Percentiles rank a stretch among this genome's conserved stretches.
Evolutionary conservation across 805 yeast species (phyloP).

Genomic region (Myxozyma kluyveri): DNA sequence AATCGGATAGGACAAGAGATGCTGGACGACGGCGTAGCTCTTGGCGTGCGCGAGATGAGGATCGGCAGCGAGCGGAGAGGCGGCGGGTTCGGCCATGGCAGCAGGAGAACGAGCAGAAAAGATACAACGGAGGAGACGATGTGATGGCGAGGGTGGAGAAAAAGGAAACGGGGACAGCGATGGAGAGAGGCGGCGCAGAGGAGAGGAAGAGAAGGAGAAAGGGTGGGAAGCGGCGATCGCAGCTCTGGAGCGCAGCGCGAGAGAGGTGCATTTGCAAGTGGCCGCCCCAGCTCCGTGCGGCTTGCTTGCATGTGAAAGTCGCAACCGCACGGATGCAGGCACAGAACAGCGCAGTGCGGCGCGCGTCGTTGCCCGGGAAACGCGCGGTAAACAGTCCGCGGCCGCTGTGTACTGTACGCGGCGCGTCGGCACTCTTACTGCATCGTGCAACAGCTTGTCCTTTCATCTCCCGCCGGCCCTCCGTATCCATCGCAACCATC

Average conservation of each 20-base stretch:
- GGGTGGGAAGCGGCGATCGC: background rate
- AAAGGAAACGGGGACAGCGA: background rate
- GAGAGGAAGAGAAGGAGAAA: background rate
- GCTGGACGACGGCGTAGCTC: constrained; percentile 24
- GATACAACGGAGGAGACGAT: background rate
- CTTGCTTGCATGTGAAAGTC: constrained; percentile 12
- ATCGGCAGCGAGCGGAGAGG: background rate
- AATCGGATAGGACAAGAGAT: constrained; percentile 25
- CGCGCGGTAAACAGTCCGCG: background rate
- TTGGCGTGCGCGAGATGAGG: background rate
- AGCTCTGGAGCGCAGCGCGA: background rate
- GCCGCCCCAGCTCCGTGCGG: background rate
- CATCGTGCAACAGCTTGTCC: no score
- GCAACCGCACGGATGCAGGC: background rate
- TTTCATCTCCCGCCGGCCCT: no score
- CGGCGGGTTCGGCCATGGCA: constrained; percentile 6
- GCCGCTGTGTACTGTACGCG: background rate
- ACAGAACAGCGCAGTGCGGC: no score
- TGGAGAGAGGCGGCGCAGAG: constrained; percentile 1
- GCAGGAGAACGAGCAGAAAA: background rate
- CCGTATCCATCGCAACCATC: no score
- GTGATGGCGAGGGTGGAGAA: background rate
- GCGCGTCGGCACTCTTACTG: background rate
- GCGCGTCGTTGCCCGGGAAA: background rate
- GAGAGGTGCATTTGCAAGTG: background rate